Conservation (phyloP, 768 basidiomycete species). For the Trametes sanguinea region DNA sequence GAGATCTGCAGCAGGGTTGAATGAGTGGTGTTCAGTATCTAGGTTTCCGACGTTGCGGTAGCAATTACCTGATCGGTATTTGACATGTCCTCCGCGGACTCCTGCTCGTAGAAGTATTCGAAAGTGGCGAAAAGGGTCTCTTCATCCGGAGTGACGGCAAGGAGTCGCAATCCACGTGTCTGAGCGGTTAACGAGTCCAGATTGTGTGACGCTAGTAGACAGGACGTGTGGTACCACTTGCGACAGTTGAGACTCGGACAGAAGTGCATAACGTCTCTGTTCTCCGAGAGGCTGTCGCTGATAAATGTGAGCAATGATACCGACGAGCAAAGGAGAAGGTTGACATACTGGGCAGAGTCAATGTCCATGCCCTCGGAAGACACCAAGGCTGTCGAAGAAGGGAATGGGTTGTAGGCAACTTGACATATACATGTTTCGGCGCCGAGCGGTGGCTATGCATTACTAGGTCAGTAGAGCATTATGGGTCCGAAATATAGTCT, state of each 20-base stretch:
- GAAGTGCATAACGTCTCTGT: constrained; percentile 23
- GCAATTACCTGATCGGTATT: neutral
- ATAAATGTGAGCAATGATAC: neutral
- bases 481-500: neutral
- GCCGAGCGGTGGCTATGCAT: constrained; percentile 9
- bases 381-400: neutral
- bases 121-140: constrained; percentile 10
- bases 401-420: constrained; percentile 15
- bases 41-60: too few relatives aligned
- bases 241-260: constrained; percentile 24
- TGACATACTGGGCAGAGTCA: too few relatives aligned
- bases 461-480: neutral
- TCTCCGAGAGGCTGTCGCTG: neutral
- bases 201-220: neutral
- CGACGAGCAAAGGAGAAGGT: too few relatives aligned
- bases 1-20: neutral
- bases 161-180: constrained; percentile 21
- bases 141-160: constrained; percentile 23
- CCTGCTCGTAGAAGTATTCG: constrained; percentile 14
- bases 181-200: neutral
- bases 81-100: neutral
- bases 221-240: constrained; percentile 24
- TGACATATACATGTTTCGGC: constrained; percentile 16
- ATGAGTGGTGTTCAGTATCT: too few relatives aligned
- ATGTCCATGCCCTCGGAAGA: too few relatives aligned